Conservation (phyloP, 2,329 filamentous ascomycete species). For the Curvularia hawaiiensis region DNA sequence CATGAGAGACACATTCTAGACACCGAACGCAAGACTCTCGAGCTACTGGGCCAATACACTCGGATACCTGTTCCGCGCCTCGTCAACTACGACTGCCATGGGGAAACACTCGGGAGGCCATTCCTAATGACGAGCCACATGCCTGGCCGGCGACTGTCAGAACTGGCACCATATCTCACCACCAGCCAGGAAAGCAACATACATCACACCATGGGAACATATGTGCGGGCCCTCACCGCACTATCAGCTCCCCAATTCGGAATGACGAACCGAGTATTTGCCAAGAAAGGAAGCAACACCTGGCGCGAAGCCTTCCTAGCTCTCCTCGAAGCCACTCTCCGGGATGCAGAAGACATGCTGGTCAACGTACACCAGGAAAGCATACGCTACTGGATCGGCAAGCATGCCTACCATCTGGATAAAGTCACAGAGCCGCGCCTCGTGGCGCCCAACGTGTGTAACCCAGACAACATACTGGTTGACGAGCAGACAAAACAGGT, state of each 20-base stretch:
- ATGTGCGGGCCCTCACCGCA: constrained; percentile 51
- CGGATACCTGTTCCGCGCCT: constrained; percentile 47
- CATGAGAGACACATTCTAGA: constrained; percentile 51
- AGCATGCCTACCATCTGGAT: constrained; percentile 54
- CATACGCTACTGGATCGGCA: constrained; percentile 57
- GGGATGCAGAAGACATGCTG: constrained; percentile 64
- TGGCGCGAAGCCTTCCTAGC: constrained; percentile 60
- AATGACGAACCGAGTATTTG: constrained; percentile 53
- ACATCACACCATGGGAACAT: constrained; percentile 48
- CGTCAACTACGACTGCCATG: constrained; percentile 46
- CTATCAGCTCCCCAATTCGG: constrained; percentile 58
- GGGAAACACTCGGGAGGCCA: constrained; percentile 35
- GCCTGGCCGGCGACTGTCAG: constrained; percentile 42
- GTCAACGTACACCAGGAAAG: constrained; percentile 62
- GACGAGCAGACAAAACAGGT: constrained; percentile 55
- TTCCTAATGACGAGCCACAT: constrained; percentile 44
- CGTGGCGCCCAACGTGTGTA: constrained; percentile 57
- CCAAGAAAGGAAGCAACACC: constrained; percentile 52
- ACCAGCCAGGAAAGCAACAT: constrained; percentile 43
- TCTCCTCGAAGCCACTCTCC: constrained; percentile 59
- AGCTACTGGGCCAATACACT: constrained; percentile 44
- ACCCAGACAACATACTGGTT: constrained; percentile 57
- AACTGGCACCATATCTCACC: constrained; percentile 42
- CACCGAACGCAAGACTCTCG: constrained; percentile 47
- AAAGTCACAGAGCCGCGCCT: constrained; percentile 57